phyloP scores from a whole-genome alignment of 495 filamentous ascomycete species.

The Neurospora tetraspora region DNA sequence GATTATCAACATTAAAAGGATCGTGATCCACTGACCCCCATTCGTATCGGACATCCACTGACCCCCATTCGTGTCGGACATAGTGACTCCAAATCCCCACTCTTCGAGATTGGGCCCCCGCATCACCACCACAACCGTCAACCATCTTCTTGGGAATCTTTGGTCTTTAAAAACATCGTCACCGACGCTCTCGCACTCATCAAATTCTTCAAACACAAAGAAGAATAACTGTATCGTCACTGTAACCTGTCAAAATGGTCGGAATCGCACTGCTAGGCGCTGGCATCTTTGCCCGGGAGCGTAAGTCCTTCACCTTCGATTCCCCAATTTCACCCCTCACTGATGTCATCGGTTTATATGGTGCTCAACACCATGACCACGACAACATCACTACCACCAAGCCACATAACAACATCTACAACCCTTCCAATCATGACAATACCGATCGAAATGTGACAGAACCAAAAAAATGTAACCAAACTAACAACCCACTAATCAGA shows the following conservation, averaged over 20 bases:
- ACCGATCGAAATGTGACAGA: not conserved
- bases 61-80: not conserved
- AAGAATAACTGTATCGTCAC: not conserved
- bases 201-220: not conserved
- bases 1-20: not conserved
- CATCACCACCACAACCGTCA: not conserved
- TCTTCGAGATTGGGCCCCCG: not conserved
- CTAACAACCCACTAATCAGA: slow-evolving; percentile 8
- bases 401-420: not conserved
- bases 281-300: slow-evolving; percentile 39
- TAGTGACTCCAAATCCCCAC: not conserved
- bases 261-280: slow-evolving; percentile 60
- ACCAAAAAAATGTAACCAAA: not conserved
- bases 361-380: not conserved
- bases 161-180: not conserved
- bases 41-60: not conserved
- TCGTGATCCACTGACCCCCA: not conserved
- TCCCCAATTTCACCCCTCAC: not conserved
- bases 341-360: not conserved
- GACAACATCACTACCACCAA: slow-evolving; percentile 5
- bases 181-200: not conserved
- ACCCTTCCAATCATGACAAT: not conserved
- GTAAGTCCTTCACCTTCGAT: slow-evolving; percentile 14
- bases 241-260: slow-evolving; percentile 17
- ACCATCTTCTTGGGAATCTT: not conserved